phyloP scores from a whole-genome alignment of 2,329 filamentous ascomycete species.

The Talaromyces pinophilus region DNA sequence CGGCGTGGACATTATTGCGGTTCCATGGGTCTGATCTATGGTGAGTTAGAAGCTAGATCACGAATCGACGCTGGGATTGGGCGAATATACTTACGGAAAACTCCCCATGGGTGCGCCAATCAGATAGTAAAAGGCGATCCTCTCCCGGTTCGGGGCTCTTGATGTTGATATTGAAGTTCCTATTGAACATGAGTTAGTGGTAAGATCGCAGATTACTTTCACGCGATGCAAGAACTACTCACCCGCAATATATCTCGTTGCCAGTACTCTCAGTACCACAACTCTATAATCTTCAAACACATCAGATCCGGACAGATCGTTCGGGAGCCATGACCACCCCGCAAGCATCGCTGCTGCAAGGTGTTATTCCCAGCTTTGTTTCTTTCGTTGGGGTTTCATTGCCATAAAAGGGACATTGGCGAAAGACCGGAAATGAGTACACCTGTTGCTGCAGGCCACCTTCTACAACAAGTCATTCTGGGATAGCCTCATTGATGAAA shows the following conservation, averaged over 20 bases:
- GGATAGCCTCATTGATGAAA: background rate
- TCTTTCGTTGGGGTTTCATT: background rate
- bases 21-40: no score
- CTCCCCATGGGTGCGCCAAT: background rate
- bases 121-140: background rate
- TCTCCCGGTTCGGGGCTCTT: background rate
- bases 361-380: background rate
- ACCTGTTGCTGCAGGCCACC: background rate
- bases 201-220: background rate
- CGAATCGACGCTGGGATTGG: no score
- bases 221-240: background rate
- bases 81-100: background rate
- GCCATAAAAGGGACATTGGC: background rate
- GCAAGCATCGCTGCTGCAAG: background rate
- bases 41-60: background rate
- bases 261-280: background rate
- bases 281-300: background rate
- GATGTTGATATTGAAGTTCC: background rate
- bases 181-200: background rate
- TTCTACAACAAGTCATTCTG: background rate
- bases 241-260: background rate
- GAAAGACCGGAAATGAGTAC: background rate
- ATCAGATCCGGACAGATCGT: background rate
- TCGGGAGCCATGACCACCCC: background rate
- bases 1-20: no score